phyloP scores from a whole-genome alignment of 345 rosid genomes.

The Bruguiera gymnorhiza region DNA sequence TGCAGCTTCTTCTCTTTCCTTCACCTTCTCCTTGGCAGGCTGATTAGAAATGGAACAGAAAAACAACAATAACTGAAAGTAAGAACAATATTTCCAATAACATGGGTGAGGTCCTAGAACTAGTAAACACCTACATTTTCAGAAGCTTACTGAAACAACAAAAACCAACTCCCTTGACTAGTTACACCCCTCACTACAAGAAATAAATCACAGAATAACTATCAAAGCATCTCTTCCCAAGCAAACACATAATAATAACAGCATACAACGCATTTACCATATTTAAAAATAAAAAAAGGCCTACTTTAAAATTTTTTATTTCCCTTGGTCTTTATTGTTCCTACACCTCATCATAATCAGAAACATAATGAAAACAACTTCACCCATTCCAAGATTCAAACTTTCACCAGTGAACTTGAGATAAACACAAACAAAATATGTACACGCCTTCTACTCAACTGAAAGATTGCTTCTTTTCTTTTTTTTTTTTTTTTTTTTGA shows the following conservation, averaged over 20 bases:
- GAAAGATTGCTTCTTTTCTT: not conserved
- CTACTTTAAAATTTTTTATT: too few species aligned
- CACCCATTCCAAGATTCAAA: not conserved
- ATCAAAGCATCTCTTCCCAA: too few species aligned
- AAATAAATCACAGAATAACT: not conserved
- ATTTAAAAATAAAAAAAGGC: too few species aligned
- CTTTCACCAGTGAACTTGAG: not conserved
- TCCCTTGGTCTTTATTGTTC: too few species aligned
- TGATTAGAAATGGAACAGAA: slow-evolving; percentile 24
- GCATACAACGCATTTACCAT: too few species aligned
- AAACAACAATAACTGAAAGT: not conserved
- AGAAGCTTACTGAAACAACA: not conserved
- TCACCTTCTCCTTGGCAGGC: slow-evolving; percentile 58
- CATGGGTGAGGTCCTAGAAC: not conserved
- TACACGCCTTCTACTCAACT: not conserved
- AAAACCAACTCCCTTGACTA: not conserved
- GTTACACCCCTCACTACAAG: not conserved
- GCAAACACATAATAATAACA: too few species aligned
- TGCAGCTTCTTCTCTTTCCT: slow-evolving; percentile 55
- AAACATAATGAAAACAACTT: not conserved
- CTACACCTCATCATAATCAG: too few species aligned
- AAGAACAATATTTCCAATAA: not conserved
- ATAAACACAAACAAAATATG: not conserved
- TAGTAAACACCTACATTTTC: not conserved
- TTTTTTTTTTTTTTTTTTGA: too few species aligned